Evolutionary conservation across 495 filamentous ascomycete genomes (phyloP), one percentile per base, ranked within the genome.

Genomic region (Penicillium paradoxum): DNA sequence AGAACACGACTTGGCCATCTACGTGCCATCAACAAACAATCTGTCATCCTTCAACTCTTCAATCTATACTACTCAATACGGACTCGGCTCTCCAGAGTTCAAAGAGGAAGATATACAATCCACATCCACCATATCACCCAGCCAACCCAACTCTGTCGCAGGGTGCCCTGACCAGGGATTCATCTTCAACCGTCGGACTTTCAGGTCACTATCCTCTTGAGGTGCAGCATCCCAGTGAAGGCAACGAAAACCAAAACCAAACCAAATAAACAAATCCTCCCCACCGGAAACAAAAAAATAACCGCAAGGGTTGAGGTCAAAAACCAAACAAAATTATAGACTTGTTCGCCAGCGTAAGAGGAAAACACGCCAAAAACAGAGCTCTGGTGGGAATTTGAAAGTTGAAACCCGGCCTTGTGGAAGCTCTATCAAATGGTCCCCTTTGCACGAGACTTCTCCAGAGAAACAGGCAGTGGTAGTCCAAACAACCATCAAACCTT

Each of bases 381-480:
- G 24, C 7, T 17, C 4, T 4, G n/a, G 36, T 29, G 10, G 11
- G 17, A 33, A 29, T 25, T 22, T 49, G 7, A 6, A 49, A 49
- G 46, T 49, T 1, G n/a, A 49, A 49, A 49, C 29, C 46, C 46
- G 36, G 46, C 34, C 27, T n/a, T 49, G n/a, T 38, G 33, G 46
- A 27, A 38, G 46, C 34, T 38, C 32, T 38, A 27, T 25, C n/a
- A 22, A 49, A 49, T 38, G 46, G 25, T 25, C 46, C 3, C 34
- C 14, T n/a, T 49, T 49, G 46, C 46, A 18, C 24, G 46, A 38
- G 11, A 38, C 5, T 29, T 8, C 2, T 39, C 22, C 19, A 11
- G 33, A 30, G 15, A 18, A 29, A 11, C 8, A 17, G 15, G 14
- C n/a, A 18, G 34, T 6, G 46, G 46, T 24, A 37, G 32, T 25